Percentiles rank a stretch among this genome's conserved stretches.
phyloP scores from a whole-genome alignment of 345 rosid species.

The Ceriops tagal region DNA sequence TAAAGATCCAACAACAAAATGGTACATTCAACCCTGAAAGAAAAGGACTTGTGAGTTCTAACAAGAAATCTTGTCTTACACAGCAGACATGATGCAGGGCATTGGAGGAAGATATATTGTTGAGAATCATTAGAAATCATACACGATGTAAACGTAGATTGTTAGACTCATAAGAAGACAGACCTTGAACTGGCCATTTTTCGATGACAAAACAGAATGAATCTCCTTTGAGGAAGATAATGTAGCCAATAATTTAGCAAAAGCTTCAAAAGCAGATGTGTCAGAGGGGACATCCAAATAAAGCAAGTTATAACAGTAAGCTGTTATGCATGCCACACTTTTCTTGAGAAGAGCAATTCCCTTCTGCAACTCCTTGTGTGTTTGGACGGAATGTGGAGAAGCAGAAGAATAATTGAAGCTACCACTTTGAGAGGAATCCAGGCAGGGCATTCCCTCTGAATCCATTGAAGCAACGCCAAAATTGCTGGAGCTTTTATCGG shows the following conservation, averaged over 20 bases:
- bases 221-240: slow-evolving; percentile 81
- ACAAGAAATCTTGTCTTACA: too few relatives aligned
- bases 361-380: slow-evolving; percentile 87
- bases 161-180: neutral
- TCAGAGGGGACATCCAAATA: slow-evolving; percentile 83
- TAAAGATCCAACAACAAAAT: neutral
- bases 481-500: slow-evolving; percentile 79
- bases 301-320: slow-evolving; percentile 76
- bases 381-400: slow-evolving; percentile 72
- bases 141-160: neutral
- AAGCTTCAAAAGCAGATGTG: slow-evolving; percentile 86
- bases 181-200: slow-evolving; percentile 90
- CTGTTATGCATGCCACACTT: slow-evolving; percentile 90
- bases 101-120: too few relatives aligned
- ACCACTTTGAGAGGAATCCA: slow-evolving; percentile 60
- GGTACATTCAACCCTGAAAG: neutral
- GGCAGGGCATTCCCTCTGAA: slow-evolving; percentile 65
- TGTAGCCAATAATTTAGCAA: slow-evolving; percentile 67
- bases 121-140: too few relatives aligned
- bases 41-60: neutral
- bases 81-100: too few relatives aligned
- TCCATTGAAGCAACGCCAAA: slow-evolving; percentile 91
- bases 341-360: slow-evolving; percentile 93
- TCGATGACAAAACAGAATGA: slow-evolving; percentile 60
- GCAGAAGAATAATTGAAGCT: slow-evolving; percentile 76